These are phyloP conservation scores for Neoboletus magnificus DNA, from an alignment of 768 basidiomycete genomes.

Conservation along the genomic window DNA sequence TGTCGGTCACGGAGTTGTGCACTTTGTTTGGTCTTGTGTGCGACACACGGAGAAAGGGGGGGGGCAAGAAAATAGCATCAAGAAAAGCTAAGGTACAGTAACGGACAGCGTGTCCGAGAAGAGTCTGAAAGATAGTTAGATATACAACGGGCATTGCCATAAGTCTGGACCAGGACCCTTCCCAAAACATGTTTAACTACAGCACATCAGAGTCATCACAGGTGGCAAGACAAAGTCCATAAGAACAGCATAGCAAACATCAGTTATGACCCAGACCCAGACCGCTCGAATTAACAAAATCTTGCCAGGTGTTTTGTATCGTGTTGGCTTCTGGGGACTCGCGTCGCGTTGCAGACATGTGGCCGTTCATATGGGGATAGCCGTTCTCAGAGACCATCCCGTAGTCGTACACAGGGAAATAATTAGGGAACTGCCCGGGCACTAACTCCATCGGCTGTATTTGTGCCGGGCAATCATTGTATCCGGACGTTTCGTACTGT, in stretches of 20 bases:
- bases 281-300: conserved; percentile 46
- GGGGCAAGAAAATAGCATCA: conserved; percentile 1
- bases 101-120: conserved; percentile 1
- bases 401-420: conserved; percentile 78
- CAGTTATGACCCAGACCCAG: conserved; percentile 15
- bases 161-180: neutral
- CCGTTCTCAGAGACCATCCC: conserved; percentile 34
- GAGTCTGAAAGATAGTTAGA: conserved; percentile 18
- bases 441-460: conserved; percentile 33
- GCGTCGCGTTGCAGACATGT: conserved; percentile 34
- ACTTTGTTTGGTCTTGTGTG: conserved; percentile 26
- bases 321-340: conserved; percentile 55
- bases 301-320: conserved; percentile 61
- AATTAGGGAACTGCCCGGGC: conserved; percentile 52
- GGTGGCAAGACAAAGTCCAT: conserved; percentile 8
- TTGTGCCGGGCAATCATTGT: conserved; percentile 17
- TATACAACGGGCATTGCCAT: conserved; percentile 7
- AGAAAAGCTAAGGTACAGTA: conserved; percentile 22
- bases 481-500: conserved; percentile 23
- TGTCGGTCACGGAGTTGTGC: conserved; percentile 4
- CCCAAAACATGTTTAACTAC: conserved; percentile 8
- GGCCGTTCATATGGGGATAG: conserved; percentile 39
- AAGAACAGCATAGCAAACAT: neutral
- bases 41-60: neutral
- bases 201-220: conserved; percentile 6